Evolutionary conservation across 179 eudicot genomes (phyloP).

Genomic region (Silene vulgaris): DNA sequence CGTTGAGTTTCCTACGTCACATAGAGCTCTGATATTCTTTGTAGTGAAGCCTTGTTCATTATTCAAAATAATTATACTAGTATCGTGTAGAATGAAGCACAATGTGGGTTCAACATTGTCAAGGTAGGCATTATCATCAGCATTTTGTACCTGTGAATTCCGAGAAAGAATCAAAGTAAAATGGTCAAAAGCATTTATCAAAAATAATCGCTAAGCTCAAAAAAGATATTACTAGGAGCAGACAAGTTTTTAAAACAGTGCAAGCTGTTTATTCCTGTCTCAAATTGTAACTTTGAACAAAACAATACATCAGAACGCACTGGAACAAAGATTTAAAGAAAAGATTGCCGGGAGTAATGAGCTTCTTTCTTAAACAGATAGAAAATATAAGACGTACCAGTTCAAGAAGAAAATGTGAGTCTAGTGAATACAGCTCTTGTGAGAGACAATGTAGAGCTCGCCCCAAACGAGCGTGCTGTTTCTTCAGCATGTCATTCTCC

Average conservation of each 20-base stretch:
- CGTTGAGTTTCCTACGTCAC: constrained; percentile 96
- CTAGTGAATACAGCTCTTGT: constrained; percentile 89
- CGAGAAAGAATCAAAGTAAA: constrained; percentile 13
- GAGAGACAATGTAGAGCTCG: constrained; percentile 98
- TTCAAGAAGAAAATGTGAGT: constrained; percentile 95
- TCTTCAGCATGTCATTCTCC: constrained; percentile 62
- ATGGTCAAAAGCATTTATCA: constrained; percentile 8
- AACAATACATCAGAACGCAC: constrained; percentile 16
- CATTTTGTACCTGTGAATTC: constrained; percentile 74
- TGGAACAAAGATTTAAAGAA: background rate
- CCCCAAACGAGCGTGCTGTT: constrained; percentile 95
- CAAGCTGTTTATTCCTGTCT: background rate
- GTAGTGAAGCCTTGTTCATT: constrained; percentile 81
- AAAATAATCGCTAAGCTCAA: background rate
- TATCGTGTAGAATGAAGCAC: constrained; percentile 65
- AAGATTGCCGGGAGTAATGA: background rate
- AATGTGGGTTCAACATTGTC: constrained; percentile 73
- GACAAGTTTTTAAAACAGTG: background rate
- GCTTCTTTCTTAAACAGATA: background rate
- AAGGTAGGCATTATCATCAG: constrained; percentile 83
- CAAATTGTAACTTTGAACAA: background rate
- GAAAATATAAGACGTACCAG: constrained; percentile 49
- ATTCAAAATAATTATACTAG: constrained; percentile 62
- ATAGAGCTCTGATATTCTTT: constrained; percentile 82
- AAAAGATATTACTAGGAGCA: background rate